phyloP scores from a whole-genome alignment of 371 early-diverging fungal species.

The Mortierella sp. region DNA sequence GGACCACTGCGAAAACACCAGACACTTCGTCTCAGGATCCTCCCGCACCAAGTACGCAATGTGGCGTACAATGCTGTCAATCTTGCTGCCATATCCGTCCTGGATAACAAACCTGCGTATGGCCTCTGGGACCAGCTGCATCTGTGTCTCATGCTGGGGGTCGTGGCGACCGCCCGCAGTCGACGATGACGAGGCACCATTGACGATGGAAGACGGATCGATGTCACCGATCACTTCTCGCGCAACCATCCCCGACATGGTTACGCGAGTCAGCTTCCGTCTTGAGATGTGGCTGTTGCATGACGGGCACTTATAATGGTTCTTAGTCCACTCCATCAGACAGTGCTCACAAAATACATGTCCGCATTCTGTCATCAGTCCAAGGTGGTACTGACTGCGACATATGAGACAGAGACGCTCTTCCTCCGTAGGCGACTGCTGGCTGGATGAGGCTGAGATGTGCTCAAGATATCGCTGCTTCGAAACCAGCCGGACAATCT shows the following conservation, averaged over 20 bases:
- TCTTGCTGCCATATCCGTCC: constrained; percentile 58
- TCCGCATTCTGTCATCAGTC: constrained; percentile 72
- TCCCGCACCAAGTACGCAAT: constrained; percentile 59
- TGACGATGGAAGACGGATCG: too few relatives aligned
- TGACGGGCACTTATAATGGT: constrained; percentile 55
- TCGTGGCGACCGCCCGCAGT: not conserved
- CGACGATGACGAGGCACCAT: not conserved
- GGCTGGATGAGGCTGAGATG: constrained; percentile 37
- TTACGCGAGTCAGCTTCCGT: constrained; percentile 13
- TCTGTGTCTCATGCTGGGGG: not conserved
- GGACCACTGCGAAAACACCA: constrained; percentile 80
- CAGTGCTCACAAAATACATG: constrained; percentile 66
- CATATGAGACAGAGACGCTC: constrained; percentile 69
- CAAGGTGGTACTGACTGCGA: constrained; percentile 58
- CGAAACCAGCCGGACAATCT: constrained; percentile 33
- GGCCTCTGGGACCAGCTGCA: constrained; percentile 30
- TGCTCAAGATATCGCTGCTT: constrained; percentile 60
- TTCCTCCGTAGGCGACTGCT: constrained; percentile 20
- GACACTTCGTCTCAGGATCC: constrained; percentile 63
- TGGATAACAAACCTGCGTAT: constrained; percentile 17
- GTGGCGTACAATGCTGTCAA: constrained; percentile 74
- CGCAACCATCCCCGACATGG: constrained; percentile 8
- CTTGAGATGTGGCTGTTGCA: constrained; percentile 46
- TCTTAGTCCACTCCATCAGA: constrained; percentile 58
- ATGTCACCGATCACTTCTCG: too few relatives aligned